phyloP scores from a whole-genome alignment of 139 green algal species.

The Tetraselmis striata region DNA sequence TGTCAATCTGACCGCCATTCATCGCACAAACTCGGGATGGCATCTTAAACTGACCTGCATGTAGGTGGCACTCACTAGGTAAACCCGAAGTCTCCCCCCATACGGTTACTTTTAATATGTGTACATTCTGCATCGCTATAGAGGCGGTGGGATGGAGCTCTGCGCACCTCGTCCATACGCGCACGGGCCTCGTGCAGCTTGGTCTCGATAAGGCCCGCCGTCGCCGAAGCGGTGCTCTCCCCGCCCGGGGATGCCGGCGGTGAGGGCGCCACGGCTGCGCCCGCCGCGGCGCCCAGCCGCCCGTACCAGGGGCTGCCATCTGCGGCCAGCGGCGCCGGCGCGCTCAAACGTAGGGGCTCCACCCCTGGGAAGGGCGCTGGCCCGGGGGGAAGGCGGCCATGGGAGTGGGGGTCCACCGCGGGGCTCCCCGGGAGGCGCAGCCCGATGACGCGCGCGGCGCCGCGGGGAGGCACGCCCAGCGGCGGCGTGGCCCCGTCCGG shows the following conservation, averaged over 20 bases:
- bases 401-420: neutral
- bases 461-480: neutral
- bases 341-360: neutral
- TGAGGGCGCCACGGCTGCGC: neutral
- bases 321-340: neutral
- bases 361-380: neutral
- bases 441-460: neutral
- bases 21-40: too few relatives aligned
- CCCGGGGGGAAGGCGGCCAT: too few relatives aligned
- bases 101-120: too few relatives aligned
- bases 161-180: neutral
- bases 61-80: too few relatives aligned
- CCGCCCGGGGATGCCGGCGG: neutral
- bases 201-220: neutral
- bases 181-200: neutral
- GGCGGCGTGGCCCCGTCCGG: neutral
- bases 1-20: too few relatives aligned
- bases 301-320: neutral
- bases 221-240: neutral
- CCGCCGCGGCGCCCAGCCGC: neutral
- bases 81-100: too few relatives aligned
- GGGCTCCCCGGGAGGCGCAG: neutral
- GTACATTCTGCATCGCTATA: too few relatives aligned
- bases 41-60: too few relatives aligned
- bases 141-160: too few relatives aligned